phyloP scores from a whole-genome alignment of 2,329 filamentous ascomycete species.

The Penicillium digitatum region DNA sequence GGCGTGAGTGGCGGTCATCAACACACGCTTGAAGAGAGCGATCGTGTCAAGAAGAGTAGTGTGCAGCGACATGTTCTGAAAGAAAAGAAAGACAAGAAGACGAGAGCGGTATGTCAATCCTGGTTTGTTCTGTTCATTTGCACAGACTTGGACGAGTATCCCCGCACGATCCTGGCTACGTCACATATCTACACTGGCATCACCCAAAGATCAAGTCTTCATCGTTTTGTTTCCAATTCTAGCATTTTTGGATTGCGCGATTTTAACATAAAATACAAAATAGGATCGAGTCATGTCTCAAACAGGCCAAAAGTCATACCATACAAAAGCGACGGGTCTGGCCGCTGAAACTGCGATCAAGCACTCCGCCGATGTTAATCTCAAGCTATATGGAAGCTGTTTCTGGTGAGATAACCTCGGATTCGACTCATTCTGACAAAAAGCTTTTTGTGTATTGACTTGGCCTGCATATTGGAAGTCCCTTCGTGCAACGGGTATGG shows the following conservation, averaged over 20 bases:
- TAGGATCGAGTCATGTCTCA: conserved; percentile 44
- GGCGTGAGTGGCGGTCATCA: conserved; percentile 69
- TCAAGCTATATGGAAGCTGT: conserved; percentile 78
- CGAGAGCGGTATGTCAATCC: conserved; percentile 48
- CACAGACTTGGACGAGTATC: not conserved
- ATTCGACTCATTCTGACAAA: not conserved
- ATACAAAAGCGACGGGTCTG: conserved; percentile 67
- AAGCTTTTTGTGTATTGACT: not conserved
- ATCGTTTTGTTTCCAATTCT: not conserved
- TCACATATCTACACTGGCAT: conserved; percentile 15
- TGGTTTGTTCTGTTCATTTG: conserved; percentile 13
- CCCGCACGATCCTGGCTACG: conserved; percentile 19
- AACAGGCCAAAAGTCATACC: conserved; percentile 61
- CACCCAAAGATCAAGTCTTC: not conserved
- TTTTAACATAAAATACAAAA: conserved; percentile 11
- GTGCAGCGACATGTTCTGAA: conserved; percentile 64
- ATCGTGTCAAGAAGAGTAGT: conserved; percentile 77
- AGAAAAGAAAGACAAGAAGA: conserved; percentile 63
- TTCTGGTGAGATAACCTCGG: conserved; percentile 61
- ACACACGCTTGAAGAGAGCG: conserved; percentile 68
- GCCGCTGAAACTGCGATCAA: conserved; percentile 66
- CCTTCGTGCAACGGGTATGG: conserved; percentile 85
- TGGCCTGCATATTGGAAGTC: conserved; percentile 48
- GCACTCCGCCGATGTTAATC: conserved; percentile 64
- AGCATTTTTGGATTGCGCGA: conserved; percentile 3